Conservation (phyloP, 164 flowering plant genomes). For the Annona cherimola region DNA sequence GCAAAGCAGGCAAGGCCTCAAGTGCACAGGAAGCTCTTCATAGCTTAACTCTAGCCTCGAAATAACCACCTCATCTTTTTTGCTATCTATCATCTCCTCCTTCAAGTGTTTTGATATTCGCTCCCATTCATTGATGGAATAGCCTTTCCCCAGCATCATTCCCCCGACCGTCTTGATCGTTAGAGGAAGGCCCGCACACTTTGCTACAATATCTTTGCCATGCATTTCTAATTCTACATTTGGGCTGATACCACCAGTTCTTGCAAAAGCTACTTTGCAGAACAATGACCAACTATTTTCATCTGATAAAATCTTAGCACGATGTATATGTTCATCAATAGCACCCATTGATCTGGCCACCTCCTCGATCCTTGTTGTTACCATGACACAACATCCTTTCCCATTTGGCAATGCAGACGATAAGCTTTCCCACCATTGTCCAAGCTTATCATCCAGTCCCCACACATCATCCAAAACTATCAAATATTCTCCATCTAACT, state of each 20-base stretch:
- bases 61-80: background rate
- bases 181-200: background rate
- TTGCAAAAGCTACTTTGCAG: background rate
- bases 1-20: conserved; percentile 3
- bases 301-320: background rate
- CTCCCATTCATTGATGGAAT: background rate
- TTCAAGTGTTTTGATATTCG: background rate
- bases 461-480: conserved; percentile 3
- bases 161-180: background rate
- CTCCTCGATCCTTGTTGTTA: background rate
- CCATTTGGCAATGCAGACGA: background rate
- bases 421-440: background rate
- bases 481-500: background rate
- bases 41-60: conserved; percentile 1
- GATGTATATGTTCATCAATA: background rate
- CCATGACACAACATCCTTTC: background rate
- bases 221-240: background rate
- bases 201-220: background rate
- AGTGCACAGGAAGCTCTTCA: background rate
- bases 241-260: background rate
- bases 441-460: background rate
- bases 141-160: background rate
- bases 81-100: background rate
- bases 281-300: background rate
- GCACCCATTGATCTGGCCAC: background rate